Percentiles rank a stretch among this genome's conserved stretches.
These are phyloP conservation scores for Penicillium maclennaniae DNA, from an alignment of 495 filamentous ascomycete species.

Conservation along the genomic window DNA sequence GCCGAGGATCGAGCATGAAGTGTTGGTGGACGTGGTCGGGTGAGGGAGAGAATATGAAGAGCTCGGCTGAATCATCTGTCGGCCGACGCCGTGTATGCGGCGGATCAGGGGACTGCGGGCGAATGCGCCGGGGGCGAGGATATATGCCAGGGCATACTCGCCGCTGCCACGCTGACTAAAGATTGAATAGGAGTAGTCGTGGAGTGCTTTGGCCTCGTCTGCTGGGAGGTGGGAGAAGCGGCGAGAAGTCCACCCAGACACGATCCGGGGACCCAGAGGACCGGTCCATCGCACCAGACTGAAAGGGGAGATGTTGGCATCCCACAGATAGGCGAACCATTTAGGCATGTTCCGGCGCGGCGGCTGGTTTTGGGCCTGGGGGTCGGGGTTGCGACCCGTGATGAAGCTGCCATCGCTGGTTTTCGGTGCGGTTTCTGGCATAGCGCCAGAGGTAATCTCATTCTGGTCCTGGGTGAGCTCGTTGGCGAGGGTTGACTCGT, in stretches of 20 bases:
- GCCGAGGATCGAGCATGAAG: conserved; percentile 16
- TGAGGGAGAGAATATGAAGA: conserved; percentile 13
- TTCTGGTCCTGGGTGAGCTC: conserved; percentile 76
- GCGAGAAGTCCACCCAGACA: conserved; percentile 91
- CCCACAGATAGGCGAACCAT: conserved; percentile 92
- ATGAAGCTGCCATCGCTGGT: conserved; percentile 59
- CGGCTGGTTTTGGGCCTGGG: conserved; percentile 31
- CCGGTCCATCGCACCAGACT: conserved; percentile 83
- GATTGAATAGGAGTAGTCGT: conserved; percentile 91
- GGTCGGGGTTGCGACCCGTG: conserved; percentile 36
- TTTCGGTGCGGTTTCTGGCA: conserved; percentile 30
- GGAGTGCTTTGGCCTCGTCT: conserved; percentile 78
- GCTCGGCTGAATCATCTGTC: conserved; percentile 49
- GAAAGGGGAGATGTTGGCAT: conserved; percentile 95
- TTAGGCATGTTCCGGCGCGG: conserved; percentile 66
- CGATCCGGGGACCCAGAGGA: conserved; percentile 85
- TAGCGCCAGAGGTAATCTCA: conserved; percentile 37
- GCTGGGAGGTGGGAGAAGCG: conserved; percentile 83
- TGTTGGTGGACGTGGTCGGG: conserved; percentile 1
- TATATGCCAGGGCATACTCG: conserved; percentile 89
- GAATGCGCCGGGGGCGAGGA: conserved; percentile 89
- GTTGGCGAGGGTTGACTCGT: conserved; percentile 61
- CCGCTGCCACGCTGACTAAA: conserved; percentile 90
- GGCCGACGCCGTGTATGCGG: conserved; percentile 79
- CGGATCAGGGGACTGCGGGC: conserved; percentile 84